Base-by-base conservation (phyloP, 306 rosid genomes). In the Begonia fuchsioides region DNA sequence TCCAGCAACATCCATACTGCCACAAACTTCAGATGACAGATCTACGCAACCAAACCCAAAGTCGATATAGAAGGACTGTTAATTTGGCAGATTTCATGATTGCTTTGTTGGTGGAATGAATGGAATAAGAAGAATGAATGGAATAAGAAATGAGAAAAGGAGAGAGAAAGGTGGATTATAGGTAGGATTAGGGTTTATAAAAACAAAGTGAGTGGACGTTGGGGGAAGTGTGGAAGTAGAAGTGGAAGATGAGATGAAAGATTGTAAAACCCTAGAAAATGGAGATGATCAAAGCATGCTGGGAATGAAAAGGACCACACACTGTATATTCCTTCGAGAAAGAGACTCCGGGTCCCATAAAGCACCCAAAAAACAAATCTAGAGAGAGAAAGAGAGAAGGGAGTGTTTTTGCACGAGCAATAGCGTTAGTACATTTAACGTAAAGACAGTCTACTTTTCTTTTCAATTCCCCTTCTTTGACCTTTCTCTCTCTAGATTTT, bases 261-360 rank as follows among this genome's bases (percentile, higher is more conserved):
- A 54, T 57, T 52, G 87, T 67, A 73, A 73, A 80, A 61, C 78
- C 79, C 79, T 76, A 80, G 87, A 87, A 80, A 69, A 80, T 77
- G 83, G 75, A 69, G 83, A 71, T 66, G 71, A 73, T 64, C 62
- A 83, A 72, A 78, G 93, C 84, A 84, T 88, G 95, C 84, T 17
- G 87, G 72, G 72, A 45, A 47, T 70, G 97, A 84, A 71, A 81
- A 70, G 62, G 95, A 90, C 94, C 65, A 65, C 64, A 66, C 92
- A 71, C 85, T 90, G 79, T 84, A 84, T 81, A 85, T 81, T 84
- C 95, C 95, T 90, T 84, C 82, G 74, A 78, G 87, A 90, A 81
- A 88, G 69, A 56, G 86, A 61, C 18, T 16, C 55, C 59, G 85
- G 87, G 87, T 50, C 77, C 93, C 43, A 46, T 50, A 60, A 53